Base-by-base conservation (phyloP, 2,329 filamentous ascomycete species). In the Sarocladiaceae sp. region DNA sequence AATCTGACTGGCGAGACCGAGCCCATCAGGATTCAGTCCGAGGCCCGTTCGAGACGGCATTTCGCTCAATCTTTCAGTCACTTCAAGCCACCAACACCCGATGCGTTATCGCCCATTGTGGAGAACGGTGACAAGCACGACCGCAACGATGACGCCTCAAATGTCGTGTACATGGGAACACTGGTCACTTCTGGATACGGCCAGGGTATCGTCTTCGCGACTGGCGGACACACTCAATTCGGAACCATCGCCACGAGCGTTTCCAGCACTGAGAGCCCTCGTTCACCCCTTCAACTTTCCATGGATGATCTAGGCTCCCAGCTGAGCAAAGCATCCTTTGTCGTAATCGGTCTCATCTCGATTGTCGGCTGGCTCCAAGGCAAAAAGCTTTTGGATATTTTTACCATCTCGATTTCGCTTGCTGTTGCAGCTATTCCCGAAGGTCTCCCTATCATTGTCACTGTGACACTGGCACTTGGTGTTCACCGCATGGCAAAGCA, bases 291-390 rank as follows among this genome's bases (percentile, higher is more conserved):
- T 23, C 93, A 98, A 61, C 67, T 95, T 7, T 95, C 89, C 15
- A 98, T 98, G 94, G 93, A 98, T 62, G 82, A 88, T n/a, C 78
- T 98, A 2, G 93, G 93, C 23, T 90, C 94, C 45, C 91, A 98
- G 59, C 73, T 98, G 45, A 97, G 90, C 68, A 95, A 96, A 64
- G 88, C 95, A 59, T 98, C 93, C 0, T 97, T 98, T 60, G 84
- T 82, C 13, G 88, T 98, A 27, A 98, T 98, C 49, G 90, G 78
- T 2, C 73, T 98, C 44, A 98, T 98, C 56, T 91, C 95, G 32
- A 56, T 98, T 3, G 82, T 97, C 40, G 94, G 93, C 3, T 81
- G 95, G 59, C 73, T 95, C 49, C 88, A 96, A 60, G 93, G 93
- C 16, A 91, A 95, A 66, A 79, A 83, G 44, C 69, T 95, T 43